These are phyloP conservation scores for Scytalidium sp. DNA, from an alignment of 2,329 filamentous ascomycete species.

Conservation along the genomic window DNA sequence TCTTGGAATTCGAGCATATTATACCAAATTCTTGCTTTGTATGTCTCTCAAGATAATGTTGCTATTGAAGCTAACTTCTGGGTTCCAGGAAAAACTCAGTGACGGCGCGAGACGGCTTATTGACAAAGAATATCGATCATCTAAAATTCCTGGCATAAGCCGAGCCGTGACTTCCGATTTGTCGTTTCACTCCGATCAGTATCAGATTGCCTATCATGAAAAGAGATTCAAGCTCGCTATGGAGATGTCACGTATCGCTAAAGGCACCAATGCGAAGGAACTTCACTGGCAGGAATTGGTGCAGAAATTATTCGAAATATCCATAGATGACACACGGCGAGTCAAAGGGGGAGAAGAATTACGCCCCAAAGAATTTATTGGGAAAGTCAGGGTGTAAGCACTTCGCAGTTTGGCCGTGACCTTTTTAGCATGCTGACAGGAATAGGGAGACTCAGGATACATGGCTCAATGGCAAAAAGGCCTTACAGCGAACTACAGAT, in stretches of 20 bases:
- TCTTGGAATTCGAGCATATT: conserved; percentile 3
- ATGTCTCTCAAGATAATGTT: not conserved
- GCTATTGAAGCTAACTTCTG: not conserved
- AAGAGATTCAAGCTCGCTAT: conserved; percentile 1
- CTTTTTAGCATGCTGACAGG: not conserved
- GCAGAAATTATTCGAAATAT: conserved; percentile 2
- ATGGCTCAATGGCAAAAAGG: not conserved
- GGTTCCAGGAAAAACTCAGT: not conserved
- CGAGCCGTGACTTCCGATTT: not conserved
- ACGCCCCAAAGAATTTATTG: not conserved
- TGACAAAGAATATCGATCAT: not conserved
- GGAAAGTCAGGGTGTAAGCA: conserved; percentile 4
- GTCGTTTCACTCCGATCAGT: too few relatives aligned
- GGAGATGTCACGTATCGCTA: not conserved
- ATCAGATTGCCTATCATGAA: conserved; percentile 1
- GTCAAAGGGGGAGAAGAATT: not conserved
- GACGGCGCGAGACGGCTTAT: not conserved
- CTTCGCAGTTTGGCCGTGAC: not conserved
- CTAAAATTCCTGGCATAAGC: not conserved
- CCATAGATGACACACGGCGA: not conserved
- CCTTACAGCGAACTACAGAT: conserved; percentile 1
- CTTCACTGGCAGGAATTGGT: conserved; percentile 1
- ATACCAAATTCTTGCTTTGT: not conserved
- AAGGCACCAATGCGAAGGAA: conserved; percentile 2
- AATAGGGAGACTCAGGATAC: conserved; percentile 2